These are phyloP conservation scores for Ganoderma multipileum DNA, from an alignment of 1,284 basidiomycete species.

Conservation along the genomic window DNA sequence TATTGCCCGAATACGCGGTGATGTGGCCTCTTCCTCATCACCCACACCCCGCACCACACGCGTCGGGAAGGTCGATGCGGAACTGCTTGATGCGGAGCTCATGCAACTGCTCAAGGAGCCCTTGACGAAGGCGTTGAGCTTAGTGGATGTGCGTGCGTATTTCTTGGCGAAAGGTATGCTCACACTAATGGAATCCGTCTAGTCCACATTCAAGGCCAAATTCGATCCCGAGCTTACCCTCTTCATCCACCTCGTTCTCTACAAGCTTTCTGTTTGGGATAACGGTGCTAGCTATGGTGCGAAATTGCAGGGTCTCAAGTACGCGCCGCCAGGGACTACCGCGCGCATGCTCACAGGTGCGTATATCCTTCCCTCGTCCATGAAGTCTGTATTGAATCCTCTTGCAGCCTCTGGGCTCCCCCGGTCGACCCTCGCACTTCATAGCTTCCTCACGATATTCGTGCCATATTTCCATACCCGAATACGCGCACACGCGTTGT, in stretches of 20 bases:
- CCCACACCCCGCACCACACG: constrained; percentile 65
- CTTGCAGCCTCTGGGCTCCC: constrained; percentile 66
- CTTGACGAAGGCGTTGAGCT: constrained; percentile 76
- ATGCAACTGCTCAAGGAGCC: constrained; percentile 85
- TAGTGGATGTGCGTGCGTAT: constrained; percentile 67
- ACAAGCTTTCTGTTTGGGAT: constrained; percentile 87
- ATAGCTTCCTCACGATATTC: constrained; percentile 79
- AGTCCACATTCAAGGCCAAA: constrained; percentile 69
- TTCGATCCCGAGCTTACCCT: constrained; percentile 87
- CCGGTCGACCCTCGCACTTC: constrained; percentile 65
- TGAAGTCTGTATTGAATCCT: constrained; percentile 16
- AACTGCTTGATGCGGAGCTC: constrained; percentile 91
- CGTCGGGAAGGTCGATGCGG: constrained; percentile 93
- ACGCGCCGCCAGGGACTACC: constrained; percentile 37
- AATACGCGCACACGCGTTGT: constrained; percentile 78
- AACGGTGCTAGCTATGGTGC: constrained; percentile 89
- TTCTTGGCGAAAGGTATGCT: neutral
- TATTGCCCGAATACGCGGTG: constrained; percentile 54
- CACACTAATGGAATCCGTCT: neutral
- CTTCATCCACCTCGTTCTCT: constrained; percentile 79
- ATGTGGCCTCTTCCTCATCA: constrained; percentile 40
- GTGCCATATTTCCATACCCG: constrained; percentile 83
- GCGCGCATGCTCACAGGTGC: constrained; percentile 12
- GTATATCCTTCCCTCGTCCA: neutral
- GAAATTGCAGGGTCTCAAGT: constrained; percentile 86